Base-by-base conservation (phyloP, 768 basidiomycete species). In the Suillus subluteus region DNA sequence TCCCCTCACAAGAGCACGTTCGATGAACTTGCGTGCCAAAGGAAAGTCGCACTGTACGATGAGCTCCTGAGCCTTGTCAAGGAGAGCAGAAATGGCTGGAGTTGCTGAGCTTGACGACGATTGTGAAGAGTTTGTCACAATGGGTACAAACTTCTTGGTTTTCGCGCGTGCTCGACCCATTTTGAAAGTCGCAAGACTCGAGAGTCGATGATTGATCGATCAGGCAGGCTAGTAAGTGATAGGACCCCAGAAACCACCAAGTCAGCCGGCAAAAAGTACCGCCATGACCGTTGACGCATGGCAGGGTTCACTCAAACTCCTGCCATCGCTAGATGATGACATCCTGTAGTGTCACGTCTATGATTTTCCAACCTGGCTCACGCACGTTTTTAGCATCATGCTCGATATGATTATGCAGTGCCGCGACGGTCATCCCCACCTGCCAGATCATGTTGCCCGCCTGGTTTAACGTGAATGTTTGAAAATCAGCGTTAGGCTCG, bases 41-140 rank as follows among this genome's bases (percentile, higher is more conserved):
- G 91, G 86, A 74, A 92, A 95, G 77, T 96, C 89, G 73, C 91
- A 94, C 79, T 95, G 91, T 30, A 89, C 83, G 70, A 96, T 86
- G 64, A 96, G 82, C n/a, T 84, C 81, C 73, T 93, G 92, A 0
- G 92, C 89, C 75, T 95, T 95, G 74, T 88, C 87, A 41, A 93
- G 79, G 7, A 95, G 80, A 13, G 89, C 80, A 12, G 82, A 63
- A 63, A 86, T 76, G 37, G 88, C 78, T 1, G 87, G 87, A 2
- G 74, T 63, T 35, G 79, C 73, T 18, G 76, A 71, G 15, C 77
- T 58, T 1, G 73, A 65, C 0, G 72, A 43, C 26, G 71, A 58
- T 54, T 66, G 68, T 15, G 43, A 44, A 7, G 62, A 46, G 8
- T 64, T n/a, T 8, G 72, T 55, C 69, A 70, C 38, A 73, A 59